A percentile compares a stretch with the other conserved stretches of the same genome.
These are phyloP conservation scores for Trichoderma reesei DNA, from an alignment of 495 filamentous ascomycete species.

Conservation along the genomic window DNA sequence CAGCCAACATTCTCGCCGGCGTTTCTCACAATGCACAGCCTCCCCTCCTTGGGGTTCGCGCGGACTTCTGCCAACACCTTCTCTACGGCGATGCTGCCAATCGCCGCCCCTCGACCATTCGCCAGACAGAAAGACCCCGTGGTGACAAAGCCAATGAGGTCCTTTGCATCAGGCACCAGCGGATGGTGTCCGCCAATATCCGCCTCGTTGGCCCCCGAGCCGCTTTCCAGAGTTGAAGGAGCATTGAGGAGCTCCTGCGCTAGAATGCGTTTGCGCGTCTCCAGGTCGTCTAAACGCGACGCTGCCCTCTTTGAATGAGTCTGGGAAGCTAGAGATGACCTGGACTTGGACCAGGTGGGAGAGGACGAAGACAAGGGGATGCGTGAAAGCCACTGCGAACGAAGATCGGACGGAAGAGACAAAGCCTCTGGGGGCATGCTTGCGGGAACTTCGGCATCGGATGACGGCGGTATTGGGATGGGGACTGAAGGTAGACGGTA, in stretches of 20 bases:
- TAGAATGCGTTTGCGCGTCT: constrained; percentile 40
- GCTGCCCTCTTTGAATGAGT: background rate
- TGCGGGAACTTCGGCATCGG: constrained; percentile 33
- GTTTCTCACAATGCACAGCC: constrained; percentile 69
- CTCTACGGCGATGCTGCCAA: constrained; percentile 58
- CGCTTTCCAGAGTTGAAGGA: constrained; percentile 19
- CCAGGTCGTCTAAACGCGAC: constrained; percentile 16
- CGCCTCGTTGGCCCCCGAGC: constrained; percentile 20
- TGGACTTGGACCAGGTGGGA: no score
- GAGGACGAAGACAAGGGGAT: constrained; percentile 15
- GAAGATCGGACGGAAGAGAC: constrained; percentile 26
- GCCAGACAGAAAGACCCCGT: constrained; percentile 75
- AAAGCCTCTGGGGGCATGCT: constrained; percentile 20
- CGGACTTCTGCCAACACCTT: constrained; percentile 40
- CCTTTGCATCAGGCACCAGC: constrained; percentile 57
- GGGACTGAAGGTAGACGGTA: constrained; percentile 34
- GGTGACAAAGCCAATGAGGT: constrained; percentile 88
- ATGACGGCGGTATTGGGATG: constrained; percentile 15
- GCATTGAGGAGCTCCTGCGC: constrained; percentile 40
- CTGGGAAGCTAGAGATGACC: background rate
- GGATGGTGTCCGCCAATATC: constrained; percentile 44
- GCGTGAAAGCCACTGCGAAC: constrained; percentile 34
- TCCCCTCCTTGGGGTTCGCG: constrained; percentile 26
- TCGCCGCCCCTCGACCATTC: constrained; percentile 63
- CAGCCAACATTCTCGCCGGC: constrained; percentile 68